A percentile compares a stretch with the other conserved stretches of the same genome.
These are phyloP conservation scores for Wickerhamomyces chambardii DNA, from an alignment of 805 yeast genomes.

Conservation along the genomic window DNA sequence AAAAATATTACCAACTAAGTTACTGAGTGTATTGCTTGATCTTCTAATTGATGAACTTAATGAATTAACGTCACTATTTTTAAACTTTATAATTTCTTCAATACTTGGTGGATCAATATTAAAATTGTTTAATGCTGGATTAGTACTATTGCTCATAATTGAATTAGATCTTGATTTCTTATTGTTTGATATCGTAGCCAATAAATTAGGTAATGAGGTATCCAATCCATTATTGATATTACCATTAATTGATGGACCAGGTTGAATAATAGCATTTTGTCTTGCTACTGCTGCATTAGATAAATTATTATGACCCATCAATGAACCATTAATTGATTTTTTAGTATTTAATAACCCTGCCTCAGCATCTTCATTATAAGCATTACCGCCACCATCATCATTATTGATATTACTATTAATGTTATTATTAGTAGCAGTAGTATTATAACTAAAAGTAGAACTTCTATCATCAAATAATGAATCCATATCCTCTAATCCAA, in stretches of 20 bases:
- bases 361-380: too few relatives aligned
- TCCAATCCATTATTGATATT: neutral
- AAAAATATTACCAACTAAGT: slow-evolving; percentile 22
- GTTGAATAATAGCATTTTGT: slow-evolving; percentile 17
- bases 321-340: neutral
- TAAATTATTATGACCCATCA: slow-evolving; percentile 7
- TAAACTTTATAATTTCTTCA: slow-evolving; percentile 25
- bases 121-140: slow-evolving; percentile 7
- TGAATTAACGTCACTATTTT: slow-evolving; percentile 18
- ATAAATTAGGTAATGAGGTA: slow-evolving; percentile 9
- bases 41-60: slow-evolving; percentile 27
- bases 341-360: too few relatives aligned
- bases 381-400: too few relatives aligned
- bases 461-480: slow-evolving; percentile 71
- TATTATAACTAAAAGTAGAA: slow-evolving; percentile 22
- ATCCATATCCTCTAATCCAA: slow-evolving; percentile 87
- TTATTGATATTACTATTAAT: too few relatives aligned
- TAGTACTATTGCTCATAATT: slow-evolving; percentile 7
- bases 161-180: slow-evolving; percentile 5
- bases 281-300: slow-evolving; percentile 36
- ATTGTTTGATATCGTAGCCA: neutral
- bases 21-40: slow-evolving; percentile 32
- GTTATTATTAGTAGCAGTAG: slow-evolving; percentile 11
- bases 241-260: too few relatives aligned
- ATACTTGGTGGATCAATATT: slow-evolving; percentile 28